Evolutionary conservation across 345 rosid genomes (phyloP).

Genomic region (Eucalyptus pumila): DNA sequence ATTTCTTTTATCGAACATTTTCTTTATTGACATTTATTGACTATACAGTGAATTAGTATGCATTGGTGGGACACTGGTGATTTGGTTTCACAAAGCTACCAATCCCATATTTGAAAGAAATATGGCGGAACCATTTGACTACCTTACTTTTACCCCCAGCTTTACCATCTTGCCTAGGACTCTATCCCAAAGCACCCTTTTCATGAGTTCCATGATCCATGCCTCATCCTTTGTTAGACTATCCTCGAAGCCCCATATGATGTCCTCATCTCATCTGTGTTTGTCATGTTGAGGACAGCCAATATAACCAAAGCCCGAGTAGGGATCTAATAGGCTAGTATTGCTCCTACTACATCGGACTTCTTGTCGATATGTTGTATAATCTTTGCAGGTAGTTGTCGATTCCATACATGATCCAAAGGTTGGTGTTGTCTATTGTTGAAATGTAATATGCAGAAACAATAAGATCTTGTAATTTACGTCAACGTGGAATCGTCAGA

Average conservation of each 20-base stretch:
- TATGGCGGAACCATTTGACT: neutral
- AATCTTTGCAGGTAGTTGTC: constrained; percentile 39
- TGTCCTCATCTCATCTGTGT: neutral
- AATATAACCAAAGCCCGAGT: neutral
- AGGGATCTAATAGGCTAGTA: neutral
- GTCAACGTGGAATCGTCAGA: too few relatives aligned
- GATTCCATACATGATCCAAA: constrained; percentile 41
- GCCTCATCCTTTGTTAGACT: neutral
- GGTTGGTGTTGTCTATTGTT: constrained; percentile 39
- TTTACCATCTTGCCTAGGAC: neutral
- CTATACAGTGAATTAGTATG: neutral
- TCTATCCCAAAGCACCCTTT: neutral
- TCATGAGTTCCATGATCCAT: neutral
- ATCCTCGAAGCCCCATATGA: neutral
- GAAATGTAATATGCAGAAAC: too few relatives aligned
- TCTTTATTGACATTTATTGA: too few relatives aligned
- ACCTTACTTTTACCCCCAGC: neutral
- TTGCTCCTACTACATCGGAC: neutral
- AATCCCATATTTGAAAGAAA: neutral
- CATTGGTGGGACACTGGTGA: neutral
- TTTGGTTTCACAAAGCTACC: neutral
- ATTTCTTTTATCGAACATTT: neutral
- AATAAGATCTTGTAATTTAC: too few relatives aligned
- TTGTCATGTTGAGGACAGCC: neutral
- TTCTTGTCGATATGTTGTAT: neutral